These are phyloP conservation scores for Tagetes patula DNA, from an alignment of 129 eudicot genomes.

Conservation along the genomic window DNA sequence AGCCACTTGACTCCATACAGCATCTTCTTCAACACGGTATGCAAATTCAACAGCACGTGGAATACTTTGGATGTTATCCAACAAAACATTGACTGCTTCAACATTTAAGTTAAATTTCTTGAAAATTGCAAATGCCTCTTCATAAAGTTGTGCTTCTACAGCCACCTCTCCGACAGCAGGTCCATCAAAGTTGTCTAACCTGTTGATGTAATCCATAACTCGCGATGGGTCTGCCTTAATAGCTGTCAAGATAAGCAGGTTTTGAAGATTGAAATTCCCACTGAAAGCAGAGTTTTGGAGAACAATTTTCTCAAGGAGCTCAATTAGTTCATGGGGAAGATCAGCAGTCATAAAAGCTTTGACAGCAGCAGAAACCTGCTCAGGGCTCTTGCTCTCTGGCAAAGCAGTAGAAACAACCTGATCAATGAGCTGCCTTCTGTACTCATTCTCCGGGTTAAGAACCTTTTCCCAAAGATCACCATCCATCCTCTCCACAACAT, in stretches of 20 bases:
- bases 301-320: constrained; percentile 97
- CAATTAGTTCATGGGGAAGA: constrained; percentile 96
- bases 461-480: constrained; percentile 98
- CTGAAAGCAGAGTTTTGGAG: constrained; percentile 99
- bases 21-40: constrained; percentile 97
- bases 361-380: constrained; percentile 98
- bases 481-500: constrained; percentile 99
- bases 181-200: constrained; percentile 97
- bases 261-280: constrained; percentile 95
- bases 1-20: constrained; percentile 99
- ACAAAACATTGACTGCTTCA: constrained; percentile 86
- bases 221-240: constrained; percentile 95
- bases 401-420: constrained; percentile 96
- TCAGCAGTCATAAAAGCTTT: constrained; percentile 99
- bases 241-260: constrained; percentile 92
- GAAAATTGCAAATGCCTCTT: constrained; percentile 96
- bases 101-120: constrained; percentile 95
- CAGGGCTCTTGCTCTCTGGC: constrained; percentile 99
- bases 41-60: constrained; percentile 98
- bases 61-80: constrained; percentile 82
- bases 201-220: constrained; percentile 89
- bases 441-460: constrained; percentile 95
- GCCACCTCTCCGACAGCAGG: constrained; percentile 99
- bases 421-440: constrained; percentile 90
- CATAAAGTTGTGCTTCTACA: constrained; percentile 90